A percentile compares a stretch with the other conserved stretches of the same genome.
phyloP scores from a whole-genome alignment of 2,329 filamentous ascomycete genomes.

The Colletotrichum siamense region DNA sequence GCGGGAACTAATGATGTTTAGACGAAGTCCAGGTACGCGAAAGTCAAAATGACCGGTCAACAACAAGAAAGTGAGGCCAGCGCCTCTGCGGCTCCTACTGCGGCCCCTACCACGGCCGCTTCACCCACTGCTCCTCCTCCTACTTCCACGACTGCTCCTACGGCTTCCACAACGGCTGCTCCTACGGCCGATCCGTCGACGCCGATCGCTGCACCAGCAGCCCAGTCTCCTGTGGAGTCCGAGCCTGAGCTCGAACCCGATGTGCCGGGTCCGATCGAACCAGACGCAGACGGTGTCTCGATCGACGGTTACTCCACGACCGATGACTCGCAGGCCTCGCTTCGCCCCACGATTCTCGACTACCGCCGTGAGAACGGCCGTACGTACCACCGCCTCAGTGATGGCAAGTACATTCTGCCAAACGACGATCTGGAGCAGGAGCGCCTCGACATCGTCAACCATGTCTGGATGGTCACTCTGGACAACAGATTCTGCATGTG shows the following conservation, averaged over 20 bases:
- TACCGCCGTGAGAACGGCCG: constrained; percentile 12
- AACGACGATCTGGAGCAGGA: constrained; percentile 25
- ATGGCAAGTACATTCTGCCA: constrained; percentile 29
- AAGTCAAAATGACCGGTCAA: background rate
- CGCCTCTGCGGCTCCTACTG: background rate
- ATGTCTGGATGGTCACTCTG: too few relatives aligned
- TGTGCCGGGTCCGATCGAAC: too few relatives aligned
- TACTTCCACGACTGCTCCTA: too few relatives aligned
- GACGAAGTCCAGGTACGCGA: background rate
- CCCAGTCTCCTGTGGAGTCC: too few relatives aligned
- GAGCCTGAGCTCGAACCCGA: too few relatives aligned
- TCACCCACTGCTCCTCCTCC: too few relatives aligned
- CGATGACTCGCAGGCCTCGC: background rate
- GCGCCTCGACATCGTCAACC: constrained; percentile 37
- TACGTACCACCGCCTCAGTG: constrained; percentile 22
- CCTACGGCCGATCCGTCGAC: too few relatives aligned
- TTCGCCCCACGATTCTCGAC: background rate
- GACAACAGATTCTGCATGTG: too few relatives aligned
- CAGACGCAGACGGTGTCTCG: background rate
- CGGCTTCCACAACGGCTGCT: too few relatives aligned
- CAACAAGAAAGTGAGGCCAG: background rate
- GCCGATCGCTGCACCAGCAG: too few relatives aligned
- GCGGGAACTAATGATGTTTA: background rate
- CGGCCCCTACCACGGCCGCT: background rate
- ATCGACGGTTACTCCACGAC: background rate